Percentiles rank a stretch among this genome's conserved stretches.
phyloP scores from a whole-genome alignment of 1,284 basidiomycete species.

The Phellinidium pouzarii region DNA sequence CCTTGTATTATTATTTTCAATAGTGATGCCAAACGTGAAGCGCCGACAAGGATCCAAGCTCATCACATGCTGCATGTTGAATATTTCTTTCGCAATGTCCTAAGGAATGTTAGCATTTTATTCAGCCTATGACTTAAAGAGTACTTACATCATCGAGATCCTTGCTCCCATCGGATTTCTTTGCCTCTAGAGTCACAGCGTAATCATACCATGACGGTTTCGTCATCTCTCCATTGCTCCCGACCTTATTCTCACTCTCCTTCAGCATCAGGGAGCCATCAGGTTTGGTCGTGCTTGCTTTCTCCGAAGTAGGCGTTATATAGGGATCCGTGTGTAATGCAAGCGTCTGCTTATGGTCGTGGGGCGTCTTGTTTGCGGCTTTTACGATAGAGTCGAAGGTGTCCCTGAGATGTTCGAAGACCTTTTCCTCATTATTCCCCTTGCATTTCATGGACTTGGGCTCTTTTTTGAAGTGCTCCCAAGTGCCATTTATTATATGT shows the following conservation, averaged over 20 bases:
- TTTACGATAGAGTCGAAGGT: too few relatives aligned
- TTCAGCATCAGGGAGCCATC: neutral
- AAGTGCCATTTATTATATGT: too few relatives aligned
- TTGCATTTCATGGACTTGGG: too few relatives aligned
- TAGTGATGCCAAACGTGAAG: slow-evolving; percentile 17
- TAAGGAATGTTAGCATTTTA: slow-evolving; percentile 1
- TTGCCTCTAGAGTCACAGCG: neutral
- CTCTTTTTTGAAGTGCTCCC: too few relatives aligned
- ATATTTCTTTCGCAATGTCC: slow-evolving; percentile 14
- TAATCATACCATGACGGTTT: neutral
- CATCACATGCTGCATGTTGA: slow-evolving; percentile 19
- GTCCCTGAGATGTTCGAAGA: too few relatives aligned
- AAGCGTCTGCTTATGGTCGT: neutral
- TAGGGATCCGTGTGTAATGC: neutral
- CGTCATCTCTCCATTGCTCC: too few relatives aligned
- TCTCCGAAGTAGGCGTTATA: neutral
- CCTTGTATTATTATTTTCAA: slow-evolving; percentile 14
- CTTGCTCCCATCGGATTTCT: neutral
- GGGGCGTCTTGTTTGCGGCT: too few relatives aligned
- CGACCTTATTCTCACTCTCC: neutral
- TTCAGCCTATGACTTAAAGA: too few relatives aligned
- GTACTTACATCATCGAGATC: neutral
- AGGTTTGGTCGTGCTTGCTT: neutral
- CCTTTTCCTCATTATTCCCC: too few relatives aligned
- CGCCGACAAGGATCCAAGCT: slow-evolving; percentile 19